A percentile compares a stretch with the other conserved stretches of the same genome.
Evolutionary conservation across 163 green algal genomes (phyloP).

Genomic region (Chlamydomonas reinhardtii): DNA sequence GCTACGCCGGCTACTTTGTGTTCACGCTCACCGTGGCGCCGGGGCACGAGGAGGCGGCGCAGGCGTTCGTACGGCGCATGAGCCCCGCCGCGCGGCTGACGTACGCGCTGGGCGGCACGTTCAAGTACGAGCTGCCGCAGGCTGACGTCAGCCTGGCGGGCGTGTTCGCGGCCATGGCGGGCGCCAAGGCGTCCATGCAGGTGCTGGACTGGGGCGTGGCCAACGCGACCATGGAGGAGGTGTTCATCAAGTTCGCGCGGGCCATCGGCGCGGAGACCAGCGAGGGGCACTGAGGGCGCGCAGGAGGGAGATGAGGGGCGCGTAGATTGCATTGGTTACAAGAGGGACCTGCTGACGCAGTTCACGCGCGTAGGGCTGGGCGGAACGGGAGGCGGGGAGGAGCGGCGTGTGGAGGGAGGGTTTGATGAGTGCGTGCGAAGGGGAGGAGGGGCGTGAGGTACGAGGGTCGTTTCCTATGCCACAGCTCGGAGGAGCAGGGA

Average conservation of each 20-base stretch:
- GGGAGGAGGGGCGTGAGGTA: too few species aligned
- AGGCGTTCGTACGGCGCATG: slow-evolving; percentile 28
- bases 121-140: slow-evolving; percentile 92
- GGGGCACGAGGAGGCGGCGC: slow-evolving; percentile 49
- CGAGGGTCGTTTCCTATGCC: too few species aligned
- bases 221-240: slow-evolving; percentile 89
- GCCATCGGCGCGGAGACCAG: slow-evolving; percentile 40
- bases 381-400: too few species aligned
- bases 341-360: too few species aligned
- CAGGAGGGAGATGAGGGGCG: too few species aligned
- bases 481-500: too few species aligned
- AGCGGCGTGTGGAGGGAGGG: too few species aligned
- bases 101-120: slow-evolving; percentile 85
- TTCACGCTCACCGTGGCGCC: slow-evolving; percentile 79
- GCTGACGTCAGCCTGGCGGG: slow-evolving; percentile 59
- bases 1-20: slow-evolving; percentile 69
- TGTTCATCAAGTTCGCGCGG: slow-evolving; percentile 72
- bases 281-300: neutral
- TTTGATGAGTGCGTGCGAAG: too few species aligned
- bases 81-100: slow-evolving; percentile 71
- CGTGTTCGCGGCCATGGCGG: slow-evolving; percentile 57
- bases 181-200: slow-evolving; percentile 13
- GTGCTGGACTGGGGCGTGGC: slow-evolving; percentile 88
- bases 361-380: too few species aligned
- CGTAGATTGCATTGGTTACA: too few species aligned